These are phyloP conservation scores for Durio zibethinus DNA, from an alignment of 345 rosid species.

Conservation along the genomic window DNA sequence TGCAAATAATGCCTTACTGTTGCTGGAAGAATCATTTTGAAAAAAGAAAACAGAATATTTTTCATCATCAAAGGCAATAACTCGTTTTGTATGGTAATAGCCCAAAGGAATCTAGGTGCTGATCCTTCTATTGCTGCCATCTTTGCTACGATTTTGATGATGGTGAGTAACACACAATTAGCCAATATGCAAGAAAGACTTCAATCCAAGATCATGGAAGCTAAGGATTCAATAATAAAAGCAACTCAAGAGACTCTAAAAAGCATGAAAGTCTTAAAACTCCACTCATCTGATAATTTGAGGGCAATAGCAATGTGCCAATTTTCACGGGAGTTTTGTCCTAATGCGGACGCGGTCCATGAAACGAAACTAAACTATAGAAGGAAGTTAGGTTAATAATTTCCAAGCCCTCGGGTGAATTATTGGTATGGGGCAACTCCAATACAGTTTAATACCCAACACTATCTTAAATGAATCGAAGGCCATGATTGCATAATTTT, in stretches of 20 bases:
- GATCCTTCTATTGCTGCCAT: conserved; percentile 57
- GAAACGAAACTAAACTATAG: too few relatives aligned
- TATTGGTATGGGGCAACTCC: too few relatives aligned
- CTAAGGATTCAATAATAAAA: conserved; percentile 36
- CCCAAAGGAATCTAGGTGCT: conserved; percentile 52
- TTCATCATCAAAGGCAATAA: conserved; percentile 38
- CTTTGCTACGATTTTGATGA: conserved; percentile 43
- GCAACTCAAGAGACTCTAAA: conserved; percentile 61
- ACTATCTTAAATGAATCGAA: too few relatives aligned
- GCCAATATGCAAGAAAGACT: conserved; percentile 51
- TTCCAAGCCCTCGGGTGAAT: too few relatives aligned
- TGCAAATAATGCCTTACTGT: conserved; percentile 42
- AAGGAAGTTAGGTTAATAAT: too few relatives aligned
- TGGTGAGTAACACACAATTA: conserved; percentile 65
- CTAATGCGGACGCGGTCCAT: too few relatives aligned
- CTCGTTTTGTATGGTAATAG: conserved; percentile 35
- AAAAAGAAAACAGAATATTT: conserved; percentile 32
- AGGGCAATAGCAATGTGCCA: not conserved
- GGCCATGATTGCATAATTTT: too few relatives aligned
- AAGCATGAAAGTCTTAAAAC: conserved; percentile 52
- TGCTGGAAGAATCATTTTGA: conserved; percentile 45
- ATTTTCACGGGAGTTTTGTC: too few relatives aligned
- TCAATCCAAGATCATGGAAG: conserved; percentile 60
- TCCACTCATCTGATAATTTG: conserved; percentile 43
- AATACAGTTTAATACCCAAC: not conserved